phyloP scores from a whole-genome alignment of 208 protist genomes.

The Crithidia sp. region DNA sequence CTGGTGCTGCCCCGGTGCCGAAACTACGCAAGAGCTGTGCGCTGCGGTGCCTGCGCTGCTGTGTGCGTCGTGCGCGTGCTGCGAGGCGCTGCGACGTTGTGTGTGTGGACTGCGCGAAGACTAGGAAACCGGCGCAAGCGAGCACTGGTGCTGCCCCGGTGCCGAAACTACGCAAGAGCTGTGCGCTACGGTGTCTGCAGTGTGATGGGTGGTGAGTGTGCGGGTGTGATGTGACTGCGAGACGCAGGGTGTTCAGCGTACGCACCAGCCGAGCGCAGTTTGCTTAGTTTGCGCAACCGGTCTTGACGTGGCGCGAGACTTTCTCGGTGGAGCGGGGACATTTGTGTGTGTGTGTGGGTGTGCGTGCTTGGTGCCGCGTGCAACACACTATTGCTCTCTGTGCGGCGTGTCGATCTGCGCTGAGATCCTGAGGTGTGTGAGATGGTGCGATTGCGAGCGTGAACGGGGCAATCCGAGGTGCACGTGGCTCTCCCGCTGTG shows the following conservation, averaged over 20 bases:
- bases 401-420: conserved; percentile 19
- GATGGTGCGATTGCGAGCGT: conserved; percentile 18
- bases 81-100: too few species aligned
- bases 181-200: conserved; percentile 1
- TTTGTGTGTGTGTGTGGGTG: neutral
- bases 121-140: conserved; percentile 46
- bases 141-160: conserved; percentile 43
- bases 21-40: too few species aligned
- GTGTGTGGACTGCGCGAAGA: conserved; percentile 24
- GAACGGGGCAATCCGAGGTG: conserved; percentile 70
- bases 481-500: conserved; percentile 27
- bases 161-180: conserved; percentile 53
- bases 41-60: too few species aligned
- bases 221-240: neutral
- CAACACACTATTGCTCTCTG: conserved; percentile 26
- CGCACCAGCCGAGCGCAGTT: conserved; percentile 23
- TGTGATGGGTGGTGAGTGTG: conserved; percentile 2
- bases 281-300: conserved; percentile 15
- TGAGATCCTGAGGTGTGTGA: conserved; percentile 62
- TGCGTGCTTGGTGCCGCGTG: neutral
- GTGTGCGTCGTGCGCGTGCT: too few species aligned
- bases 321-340: neutral
- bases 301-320: conserved; percentile 22
- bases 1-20: too few species aligned
- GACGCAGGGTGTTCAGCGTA: conserved; percentile 1